Base-by-base conservation (phyloP, 331 rosid species). In the Malus hybrid region DNA sequence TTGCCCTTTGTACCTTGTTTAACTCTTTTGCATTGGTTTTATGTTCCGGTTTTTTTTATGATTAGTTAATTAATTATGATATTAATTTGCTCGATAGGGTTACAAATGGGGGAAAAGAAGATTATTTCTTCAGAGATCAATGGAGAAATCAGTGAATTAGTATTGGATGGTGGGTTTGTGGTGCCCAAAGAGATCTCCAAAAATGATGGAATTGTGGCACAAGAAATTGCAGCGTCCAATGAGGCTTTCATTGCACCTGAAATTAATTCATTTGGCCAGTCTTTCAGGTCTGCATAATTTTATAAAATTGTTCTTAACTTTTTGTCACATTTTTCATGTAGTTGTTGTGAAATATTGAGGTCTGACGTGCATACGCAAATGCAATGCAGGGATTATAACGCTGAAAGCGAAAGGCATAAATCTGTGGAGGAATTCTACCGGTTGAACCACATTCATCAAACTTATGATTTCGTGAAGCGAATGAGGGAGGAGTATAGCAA, bases 191-290 rank as follows among this genome's bases (percentile, higher is more conserved):
- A 67, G 2, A 61, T 15, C 11, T 69, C 87, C 12, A 29, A 75
- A 8, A 63, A 74, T 5, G 46, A 79, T 71, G 83, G 54, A 65
- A 57, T 13, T 46, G 80, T 84, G 14, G 1, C 27, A 62, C 76
- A 82, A 6, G 76, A 56, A 19, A 28, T 5, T 31, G 28, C 39
- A 15, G 70, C 7, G 7, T 76, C 80, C 14, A 66, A 71, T 55
- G 79, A 79, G 13, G 88, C 59, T n/a, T 87, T 87, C 29, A 32
- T 52, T 0, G 86, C 84, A 27, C 91, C 86, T 7, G 89, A 90
- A 7, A 89, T 87, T 63, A 93, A 93, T 80, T n/a, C 97, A 9
- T 90, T 90, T 77, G 98, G 98, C 56, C 86, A 84, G 5, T 55
- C 88, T 18, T 90, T 93, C 83, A 87, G 95, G 97, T 89, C 4